phyloP scores from a whole-genome alignment of 768 basidiomycete genomes.

The Rhodosporidiobolus sp. region DNA sequence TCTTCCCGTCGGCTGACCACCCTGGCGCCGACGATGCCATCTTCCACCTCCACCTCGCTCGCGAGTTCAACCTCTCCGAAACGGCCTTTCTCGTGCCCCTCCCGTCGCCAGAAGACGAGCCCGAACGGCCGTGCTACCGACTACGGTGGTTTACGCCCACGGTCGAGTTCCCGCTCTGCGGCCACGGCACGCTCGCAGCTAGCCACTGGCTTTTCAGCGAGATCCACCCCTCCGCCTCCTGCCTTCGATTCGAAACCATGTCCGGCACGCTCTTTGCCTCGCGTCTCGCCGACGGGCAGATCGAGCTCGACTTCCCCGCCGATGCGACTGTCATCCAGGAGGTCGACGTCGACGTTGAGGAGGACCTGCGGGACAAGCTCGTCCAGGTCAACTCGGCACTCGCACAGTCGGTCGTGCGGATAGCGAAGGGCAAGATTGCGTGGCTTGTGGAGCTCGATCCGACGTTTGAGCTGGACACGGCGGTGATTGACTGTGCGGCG shows the following conservation, averaged over 20 bases:
- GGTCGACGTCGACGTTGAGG: slow-evolving; percentile 11
- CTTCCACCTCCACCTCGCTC: slow-evolving; percentile 25
- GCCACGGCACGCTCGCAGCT: slow-evolving; percentile 48
- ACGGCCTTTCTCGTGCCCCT: slow-evolving; percentile 42
- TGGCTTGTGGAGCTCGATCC: slow-evolving; percentile 21
- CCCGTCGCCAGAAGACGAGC: too few relatives aligned
- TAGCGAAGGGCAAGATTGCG: slow-evolving; percentile 9
- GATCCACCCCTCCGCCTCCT: slow-evolving; percentile 14
- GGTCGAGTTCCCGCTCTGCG: slow-evolving; percentile 46
- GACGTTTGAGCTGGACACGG: slow-evolving; percentile 13
- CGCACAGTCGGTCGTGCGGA: background rate
- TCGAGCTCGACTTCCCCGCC: slow-evolving; percentile 45
- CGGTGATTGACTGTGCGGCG: background rate
- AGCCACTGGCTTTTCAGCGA: slow-evolving; percentile 42
- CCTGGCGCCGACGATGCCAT: background rate
- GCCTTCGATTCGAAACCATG: slow-evolving; percentile 40
- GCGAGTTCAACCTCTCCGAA: slow-evolving; percentile 41
- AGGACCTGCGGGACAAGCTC: slow-evolving; percentile 16
- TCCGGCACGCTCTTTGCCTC: slow-evolving; percentile 38
- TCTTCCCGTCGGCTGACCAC: slow-evolving; percentile 26
- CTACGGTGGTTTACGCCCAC: slow-evolving; percentile 47
- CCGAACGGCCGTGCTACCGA: slow-evolving; percentile 17
- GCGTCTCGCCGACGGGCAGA: slow-evolving; percentile 15
- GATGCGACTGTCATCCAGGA: slow-evolving; percentile 2
- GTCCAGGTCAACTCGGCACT: slow-evolving; percentile 1